Base-by-base conservation (phyloP, 2,329 filamentous ascomycete genomes). In the Hypoxylon sp. region DNA sequence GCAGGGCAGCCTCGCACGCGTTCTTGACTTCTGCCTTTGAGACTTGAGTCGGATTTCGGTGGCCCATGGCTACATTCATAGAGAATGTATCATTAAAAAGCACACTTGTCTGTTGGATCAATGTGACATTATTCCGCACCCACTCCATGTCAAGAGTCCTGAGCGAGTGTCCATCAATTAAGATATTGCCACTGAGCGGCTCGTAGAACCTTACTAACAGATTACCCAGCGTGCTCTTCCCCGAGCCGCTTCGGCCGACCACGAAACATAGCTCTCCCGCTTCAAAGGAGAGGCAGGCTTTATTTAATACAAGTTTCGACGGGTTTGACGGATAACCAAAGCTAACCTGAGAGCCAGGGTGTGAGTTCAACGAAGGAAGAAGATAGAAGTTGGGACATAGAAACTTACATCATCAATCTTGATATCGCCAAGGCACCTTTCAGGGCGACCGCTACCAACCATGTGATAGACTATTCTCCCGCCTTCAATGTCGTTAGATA, bases 171-270 rank as follows among this genome's bases (percentile, higher is more conserved):
- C 87, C 89, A 74, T 97, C 93, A 9, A 98, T 81, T 0, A 85
- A 76, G 14, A 98, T 89, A 0, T 86, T 78, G 0, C 94, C 95
- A 0, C 81, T 81, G 0, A 81, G 78, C 0, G 92, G 88, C 5
- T 87, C 82, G 75, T 98, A 97, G 72, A 97, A 92, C 11, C 90
- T 88, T 55, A 94, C 84, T 0, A 98, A 83, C 0, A 98, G 84
- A 75, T 93, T 93, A 0, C 91, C 90, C 1, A 98, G 76, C 0
- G 95, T 98, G 72, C 93, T 97, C 78, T 98, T 98, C 0, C 95
- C 95, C 1, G 93, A 97, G 0, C 96, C 96, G 74, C 93, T 97
- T 73, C 86, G 87, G 0, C 95, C 96, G 53, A 98, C 88, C 1
- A 98, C 84, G 74, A 96, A 98, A 0, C 90, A 93, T 2, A 91